phyloP scores from a whole-genome alignment of 345 rosid genomes.

The Lepidium didymum region DNA sequence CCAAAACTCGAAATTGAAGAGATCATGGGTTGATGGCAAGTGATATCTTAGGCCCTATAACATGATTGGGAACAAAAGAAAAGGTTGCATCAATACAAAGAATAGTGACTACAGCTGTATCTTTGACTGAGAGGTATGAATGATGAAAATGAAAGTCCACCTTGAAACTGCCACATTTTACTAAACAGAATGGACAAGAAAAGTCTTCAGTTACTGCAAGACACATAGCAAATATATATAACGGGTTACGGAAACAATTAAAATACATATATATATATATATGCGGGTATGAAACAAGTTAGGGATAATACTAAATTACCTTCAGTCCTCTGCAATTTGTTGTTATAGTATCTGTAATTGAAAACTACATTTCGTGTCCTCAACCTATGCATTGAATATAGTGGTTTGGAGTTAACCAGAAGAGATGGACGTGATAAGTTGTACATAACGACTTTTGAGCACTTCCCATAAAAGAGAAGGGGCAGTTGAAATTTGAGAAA shows the following conservation, averaged over 20 bases:
- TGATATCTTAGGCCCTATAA: conserved; percentile 82
- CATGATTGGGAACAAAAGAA: background rate
- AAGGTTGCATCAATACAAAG: conserved; percentile 7
- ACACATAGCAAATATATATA: conserved; percentile 11
- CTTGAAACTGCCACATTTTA: conserved; percentile 93
- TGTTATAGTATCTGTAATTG: conserved; percentile 85
- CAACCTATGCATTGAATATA: conserved; percentile 55
- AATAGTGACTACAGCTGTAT: conserved; percentile 19
- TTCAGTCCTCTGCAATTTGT: conserved; percentile 86
- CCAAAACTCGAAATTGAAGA: conserved; percentile 96
- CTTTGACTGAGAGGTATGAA: conserved; percentile 17
- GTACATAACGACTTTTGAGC: background rate
- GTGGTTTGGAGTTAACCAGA: conserved; percentile 9
- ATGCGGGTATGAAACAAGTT: background rate
- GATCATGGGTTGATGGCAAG: conserved; percentile 84
- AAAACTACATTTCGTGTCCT: conserved; percentile 92
- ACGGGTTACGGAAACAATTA: background rate
- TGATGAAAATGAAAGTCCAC: conserved; percentile 30
- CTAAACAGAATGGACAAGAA: conserved; percentile 96
- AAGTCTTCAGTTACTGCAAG: conserved; percentile 96
- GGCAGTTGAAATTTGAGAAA: background rate
- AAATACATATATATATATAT: background rate
- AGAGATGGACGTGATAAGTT: background rate
- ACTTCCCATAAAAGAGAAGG: background rate
- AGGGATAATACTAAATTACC: conserved; percentile 39